Base-by-base conservation (phyloP, 2,329 filamentous ascomycete genomes). In the Neophaeococcomyces aloes region DNA sequence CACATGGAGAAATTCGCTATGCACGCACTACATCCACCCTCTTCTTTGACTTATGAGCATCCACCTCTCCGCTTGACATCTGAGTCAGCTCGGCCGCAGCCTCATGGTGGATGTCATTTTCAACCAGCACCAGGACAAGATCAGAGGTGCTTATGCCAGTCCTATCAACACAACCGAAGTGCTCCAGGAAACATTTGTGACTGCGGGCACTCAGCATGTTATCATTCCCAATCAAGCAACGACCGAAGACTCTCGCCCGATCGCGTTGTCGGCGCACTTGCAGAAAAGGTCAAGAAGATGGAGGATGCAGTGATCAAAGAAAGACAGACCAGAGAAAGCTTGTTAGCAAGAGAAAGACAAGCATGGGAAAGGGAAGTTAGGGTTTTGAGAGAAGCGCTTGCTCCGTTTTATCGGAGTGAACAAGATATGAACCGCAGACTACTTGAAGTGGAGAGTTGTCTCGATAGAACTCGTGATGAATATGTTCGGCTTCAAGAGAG, bases 141-240 rank as follows among this genome's bases (percentile, higher is more conserved):
- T 29, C 53, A 68, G 53, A 62, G 62, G 46, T 70, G 67, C 52
- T 50, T 59, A n/a, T 70, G 67, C 47, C 64, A 66, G 39, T 61
- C 60, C 52, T 70, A 66, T 57, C 56, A 55, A 30, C 56, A 55
- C 18, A 57, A 60, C 30, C 51, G 54, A 19, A 53, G 45, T 39
- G 63, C 61, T 10, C 64, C 64, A 3, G 58, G 59, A 19, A 64
- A 64, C n/a, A 59, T 55, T 38, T 70, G 67, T 49, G 65, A 65
- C 15, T 69, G 66, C 51, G 66, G 66, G 11, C 66, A 69, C 53
- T 66, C 67, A 53, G 66, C 66, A 51, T 69, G 66, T 61, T 63
- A 65, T 49, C 67, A 69, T 50, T 61, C 27, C 3, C 38, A 41
- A 29, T 8, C 21, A 4, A 41, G 34, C 17, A 33, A 41, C 18